Evolutionary conservation across 2,329 filamentous ascomycete species (phyloP).

Genomic region (Capronia americana): DNA sequence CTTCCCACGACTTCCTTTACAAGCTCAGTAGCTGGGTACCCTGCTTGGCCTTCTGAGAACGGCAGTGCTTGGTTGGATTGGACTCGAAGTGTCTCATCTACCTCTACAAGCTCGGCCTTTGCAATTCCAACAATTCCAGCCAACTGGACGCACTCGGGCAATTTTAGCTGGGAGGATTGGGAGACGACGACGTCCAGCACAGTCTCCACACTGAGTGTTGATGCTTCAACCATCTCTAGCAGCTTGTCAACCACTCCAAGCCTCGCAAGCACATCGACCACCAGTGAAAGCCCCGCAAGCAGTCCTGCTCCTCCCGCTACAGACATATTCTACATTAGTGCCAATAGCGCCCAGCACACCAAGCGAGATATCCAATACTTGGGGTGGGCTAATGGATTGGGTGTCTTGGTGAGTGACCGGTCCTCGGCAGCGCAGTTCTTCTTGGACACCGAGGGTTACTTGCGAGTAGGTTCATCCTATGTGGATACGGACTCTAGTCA

Average conservation of each 20-base stretch:
- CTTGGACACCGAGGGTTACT: background rate
- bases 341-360: background rate
- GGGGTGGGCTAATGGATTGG: background rate
- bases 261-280: background rate
- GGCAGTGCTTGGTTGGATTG: conserved; percentile 15
- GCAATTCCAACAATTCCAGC: background rate
- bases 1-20: background rate
- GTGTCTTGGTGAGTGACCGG: background rate
- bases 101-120: conserved; percentile 1
- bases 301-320: background rate
- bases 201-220: background rate
- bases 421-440: conserved; percentile 2
- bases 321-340: conserved; percentile 3
- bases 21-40: background rate
- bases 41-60: conserved; percentile 11
- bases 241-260: background rate
- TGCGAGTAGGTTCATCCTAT: conserved; percentile 6
- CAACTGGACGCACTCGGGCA: conserved; percentile 2
- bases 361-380: background rate
- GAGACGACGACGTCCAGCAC: conserved; percentile 11
- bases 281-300: background rate
- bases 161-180: conserved; percentile 7
- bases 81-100: background rate
- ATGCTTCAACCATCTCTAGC: background rate
- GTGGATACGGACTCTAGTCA: conserved; percentile 1